Percentiles rank a stretch among this genome's conserved stretches.
These are phyloP conservation scores for Hyphopichia buzzinii DNA, from an alignment of 1,139 yeast genomes.

Conservation along the genomic window DNA sequence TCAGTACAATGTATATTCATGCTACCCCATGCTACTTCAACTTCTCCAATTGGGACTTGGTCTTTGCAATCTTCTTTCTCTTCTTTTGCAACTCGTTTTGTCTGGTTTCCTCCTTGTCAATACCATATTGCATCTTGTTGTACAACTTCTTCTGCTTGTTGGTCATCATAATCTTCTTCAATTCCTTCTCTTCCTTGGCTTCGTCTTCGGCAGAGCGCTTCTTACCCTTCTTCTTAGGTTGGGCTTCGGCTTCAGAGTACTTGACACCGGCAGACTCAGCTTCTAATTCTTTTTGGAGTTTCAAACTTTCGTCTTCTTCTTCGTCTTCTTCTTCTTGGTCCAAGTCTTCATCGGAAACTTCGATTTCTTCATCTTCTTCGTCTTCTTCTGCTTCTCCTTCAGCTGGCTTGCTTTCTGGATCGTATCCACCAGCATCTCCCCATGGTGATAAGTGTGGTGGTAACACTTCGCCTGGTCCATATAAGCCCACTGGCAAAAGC, in stretches of 20 bases:
- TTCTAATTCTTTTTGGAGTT: conserved; percentile 82
- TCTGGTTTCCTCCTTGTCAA: conserved; percentile 79
- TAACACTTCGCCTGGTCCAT: conserved; percentile 90
- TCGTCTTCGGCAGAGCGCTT: conserved; percentile 55
- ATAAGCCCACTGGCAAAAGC: conserved; percentile 71
- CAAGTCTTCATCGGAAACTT: conserved; percentile 47
- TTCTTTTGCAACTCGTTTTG: conserved; percentile 72
- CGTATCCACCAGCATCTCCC: conserved; percentile 93
- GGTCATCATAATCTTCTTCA: conserved; percentile 95
- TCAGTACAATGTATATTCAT: too few species aligned
- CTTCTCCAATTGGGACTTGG: conserved; percentile 54
- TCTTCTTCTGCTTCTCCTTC: conserved; percentile 25
- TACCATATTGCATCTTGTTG: conserved; percentile 93
- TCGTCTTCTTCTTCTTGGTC: conserved; percentile 48
- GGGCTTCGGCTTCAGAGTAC: conserved; percentile 54
- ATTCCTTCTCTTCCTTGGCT: conserved; percentile 84
- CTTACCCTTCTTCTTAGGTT: conserved; percentile 33
- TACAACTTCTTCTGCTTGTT: conserved; percentile 93
- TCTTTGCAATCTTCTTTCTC: conserved; percentile 73
- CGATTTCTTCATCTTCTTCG: conserved; percentile 44
- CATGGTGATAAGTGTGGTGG: conserved; percentile 99
- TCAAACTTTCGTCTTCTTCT: conserved; percentile 57
- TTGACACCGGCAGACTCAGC: conserved; percentile 86
- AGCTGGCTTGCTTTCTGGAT: conserved; percentile 61
- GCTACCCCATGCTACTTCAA: conserved; percentile 25